Conservation (phyloP, 1,284 basidiomycete genomes). For the Pyrrhoderma lamaoense region DNA sequence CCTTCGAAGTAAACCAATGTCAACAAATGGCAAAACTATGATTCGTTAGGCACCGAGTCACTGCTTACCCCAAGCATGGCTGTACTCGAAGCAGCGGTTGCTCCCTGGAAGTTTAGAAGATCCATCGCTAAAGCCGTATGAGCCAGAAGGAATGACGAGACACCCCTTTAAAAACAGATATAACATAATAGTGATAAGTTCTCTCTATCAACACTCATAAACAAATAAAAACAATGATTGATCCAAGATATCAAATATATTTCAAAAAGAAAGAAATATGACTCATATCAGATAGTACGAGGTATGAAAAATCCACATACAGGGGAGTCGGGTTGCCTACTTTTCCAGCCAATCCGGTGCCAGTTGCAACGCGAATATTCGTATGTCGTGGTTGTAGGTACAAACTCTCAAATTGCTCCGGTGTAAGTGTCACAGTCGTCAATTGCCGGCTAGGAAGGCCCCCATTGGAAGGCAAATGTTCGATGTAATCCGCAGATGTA, state of each 20-base stretch:
- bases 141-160: slow-evolving; percentile 20
- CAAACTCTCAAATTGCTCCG: slow-evolving; percentile 21
- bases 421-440: slow-evolving; percentile 21
- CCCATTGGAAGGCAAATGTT: slow-evolving; percentile 13
- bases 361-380: background rate
- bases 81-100: slow-evolving; percentile 15
- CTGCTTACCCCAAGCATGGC: slow-evolving; percentile 20
- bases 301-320: slow-evolving; percentile 8
- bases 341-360: slow-evolving; percentile 7
- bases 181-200: background rate
- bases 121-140: slow-evolving; percentile 21
- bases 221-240: background rate
- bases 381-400: slow-evolving; percentile 19
- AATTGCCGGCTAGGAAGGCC: slow-evolving; percentile 11
- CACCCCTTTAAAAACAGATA: slow-evolving; percentile 14
- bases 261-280: background rate
- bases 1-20: slow-evolving; percentile 6
- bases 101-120: slow-evolving; percentile 21
- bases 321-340: slow-evolving; percentile 21
- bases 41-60: background rate
- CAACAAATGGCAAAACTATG: background rate
- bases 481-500: slow-evolving; percentile 6
- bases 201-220: background rate
- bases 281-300: background rate
- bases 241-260: background rate